Conservation (phyloP, 306 rosid species). For the Sicyos edulis region DNA sequence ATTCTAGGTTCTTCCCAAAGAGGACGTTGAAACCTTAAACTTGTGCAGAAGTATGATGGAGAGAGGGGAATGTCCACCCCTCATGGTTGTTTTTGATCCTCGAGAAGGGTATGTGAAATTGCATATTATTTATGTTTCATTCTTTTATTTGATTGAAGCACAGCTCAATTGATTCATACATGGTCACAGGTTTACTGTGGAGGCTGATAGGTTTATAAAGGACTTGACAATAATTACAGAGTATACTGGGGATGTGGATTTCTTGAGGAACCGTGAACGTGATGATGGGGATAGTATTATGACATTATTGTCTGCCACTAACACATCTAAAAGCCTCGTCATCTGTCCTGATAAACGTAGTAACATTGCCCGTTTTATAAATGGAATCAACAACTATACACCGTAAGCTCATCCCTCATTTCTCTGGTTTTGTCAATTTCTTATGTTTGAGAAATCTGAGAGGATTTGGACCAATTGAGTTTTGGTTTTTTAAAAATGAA, state of each 20-base stretch:
- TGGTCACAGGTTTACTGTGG: constrained; percentile 73
- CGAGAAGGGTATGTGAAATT: constrained; percentile 63
- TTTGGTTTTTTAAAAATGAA: too few relatives aligned
- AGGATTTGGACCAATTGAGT: neutral
- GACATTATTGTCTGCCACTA: constrained; percentile 74
- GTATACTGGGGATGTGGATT: constrained; percentile 93
- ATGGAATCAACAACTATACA: constrained; percentile 87
- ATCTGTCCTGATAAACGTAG: constrained; percentile 81
- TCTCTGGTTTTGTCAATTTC: neutral
- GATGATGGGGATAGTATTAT: constrained; percentile 95
- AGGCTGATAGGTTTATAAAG: constrained; percentile 71
- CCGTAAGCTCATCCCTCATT: constrained; percentile 48
- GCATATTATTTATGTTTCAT: neutral
- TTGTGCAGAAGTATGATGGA: constrained; percentile 77
- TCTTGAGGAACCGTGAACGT: constrained; percentile 65
- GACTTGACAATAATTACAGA: constrained; percentile 90
- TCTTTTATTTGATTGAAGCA: neutral
- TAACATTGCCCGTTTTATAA: constrained; percentile 88
- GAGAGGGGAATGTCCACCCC: constrained; percentile 90
- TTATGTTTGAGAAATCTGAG: constrained; percentile 1
- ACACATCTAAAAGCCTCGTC: constrained; percentile 64
- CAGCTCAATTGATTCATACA: constrained; percentile 3
- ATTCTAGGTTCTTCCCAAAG: constrained; percentile 62
- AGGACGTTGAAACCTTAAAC: constrained; percentile 62
- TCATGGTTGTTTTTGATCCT: constrained; percentile 92